phyloP scores from a whole-genome alignment of 306 rosid genomes.

The Ceratonia siliqua region DNA sequence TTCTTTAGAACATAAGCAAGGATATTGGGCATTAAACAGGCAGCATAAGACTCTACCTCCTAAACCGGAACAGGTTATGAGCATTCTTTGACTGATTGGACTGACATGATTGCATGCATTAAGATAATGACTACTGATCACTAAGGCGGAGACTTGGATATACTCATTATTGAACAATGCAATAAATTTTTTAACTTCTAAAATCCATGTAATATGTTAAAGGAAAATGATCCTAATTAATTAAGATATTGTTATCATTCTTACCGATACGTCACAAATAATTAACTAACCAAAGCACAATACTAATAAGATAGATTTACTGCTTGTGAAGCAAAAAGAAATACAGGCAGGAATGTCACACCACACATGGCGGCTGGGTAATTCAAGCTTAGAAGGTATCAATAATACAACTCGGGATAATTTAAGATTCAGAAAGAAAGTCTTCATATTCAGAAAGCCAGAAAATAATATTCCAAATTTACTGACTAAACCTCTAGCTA shows the following conservation, averaged over 20 bases:
- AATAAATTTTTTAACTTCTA: not conserved
- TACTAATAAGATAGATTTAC: not conserved
- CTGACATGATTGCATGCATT: too few species aligned
- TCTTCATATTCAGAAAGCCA: not conserved
- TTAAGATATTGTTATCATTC: not conserved
- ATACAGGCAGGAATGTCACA: not conserved
- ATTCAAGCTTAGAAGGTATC: too few species aligned
- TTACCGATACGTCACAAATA: slow-evolving; percentile 16
- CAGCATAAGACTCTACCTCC: not conserved
- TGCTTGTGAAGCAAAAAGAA: not conserved
- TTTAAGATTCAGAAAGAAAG: not conserved
- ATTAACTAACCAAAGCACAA: not conserved
- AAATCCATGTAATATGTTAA: not conserved
- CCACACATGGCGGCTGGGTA: not conserved
- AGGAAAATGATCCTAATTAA: not conserved
- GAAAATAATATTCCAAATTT: not conserved
- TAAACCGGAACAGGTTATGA: too few species aligned
- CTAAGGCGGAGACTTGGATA: too few species aligned
- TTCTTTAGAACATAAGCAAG: not conserved
- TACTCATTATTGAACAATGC: too few species aligned
- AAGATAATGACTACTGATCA: too few species aligned
- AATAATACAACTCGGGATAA: not conserved
- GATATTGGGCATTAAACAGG: not conserved
- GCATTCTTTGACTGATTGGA: too few species aligned
- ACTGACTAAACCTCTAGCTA: not conserved